These are phyloP conservation scores for Aspergillus arachidicola DNA, from an alignment of 2,329 filamentous ascomycete species.

Conservation along the genomic window DNA sequence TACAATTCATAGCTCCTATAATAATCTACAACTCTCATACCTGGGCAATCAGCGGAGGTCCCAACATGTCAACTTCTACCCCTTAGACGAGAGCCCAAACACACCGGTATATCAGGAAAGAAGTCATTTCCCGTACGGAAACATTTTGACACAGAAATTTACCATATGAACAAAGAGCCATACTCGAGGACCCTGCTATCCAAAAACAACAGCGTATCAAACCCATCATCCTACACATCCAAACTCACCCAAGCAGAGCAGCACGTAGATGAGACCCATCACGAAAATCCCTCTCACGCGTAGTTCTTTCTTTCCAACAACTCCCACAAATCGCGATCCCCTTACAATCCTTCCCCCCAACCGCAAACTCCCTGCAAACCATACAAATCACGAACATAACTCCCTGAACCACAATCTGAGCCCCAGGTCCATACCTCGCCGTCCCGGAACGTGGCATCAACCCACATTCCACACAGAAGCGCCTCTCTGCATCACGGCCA, in stretches of 20 bases:
- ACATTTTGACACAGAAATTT: neutral
- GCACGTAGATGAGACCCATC: neutral
- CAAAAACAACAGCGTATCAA: neutral
- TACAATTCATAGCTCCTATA: neutral
- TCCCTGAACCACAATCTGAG: conserved; percentile 23
- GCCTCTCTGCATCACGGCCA: conserved; percentile 22
- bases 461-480: conserved; percentile 34
- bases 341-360: conserved; percentile 17
- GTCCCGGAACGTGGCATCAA: conserved; percentile 23
- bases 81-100: neutral
- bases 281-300: neutral
- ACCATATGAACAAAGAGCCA: neutral
- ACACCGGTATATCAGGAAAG: neutral
- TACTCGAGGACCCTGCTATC: neutral
- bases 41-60: neutral
- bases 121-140: neutral
- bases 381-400: conserved; percentile 27
- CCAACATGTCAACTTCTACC: neutral
- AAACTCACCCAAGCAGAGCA: neutral
- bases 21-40: neutral
- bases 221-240: neutral
- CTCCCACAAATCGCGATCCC: conserved; percentile 11
- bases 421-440: conserved; percentile 31
- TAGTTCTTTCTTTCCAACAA: conserved; percentile 10
- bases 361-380: conserved; percentile 22